Percentiles rank a stretch among this genome's conserved stretches.
These are phyloP conservation scores for Gossypium longicalyx DNA, from an alignment of 345 rosid species.

Conservation along the genomic window DNA sequence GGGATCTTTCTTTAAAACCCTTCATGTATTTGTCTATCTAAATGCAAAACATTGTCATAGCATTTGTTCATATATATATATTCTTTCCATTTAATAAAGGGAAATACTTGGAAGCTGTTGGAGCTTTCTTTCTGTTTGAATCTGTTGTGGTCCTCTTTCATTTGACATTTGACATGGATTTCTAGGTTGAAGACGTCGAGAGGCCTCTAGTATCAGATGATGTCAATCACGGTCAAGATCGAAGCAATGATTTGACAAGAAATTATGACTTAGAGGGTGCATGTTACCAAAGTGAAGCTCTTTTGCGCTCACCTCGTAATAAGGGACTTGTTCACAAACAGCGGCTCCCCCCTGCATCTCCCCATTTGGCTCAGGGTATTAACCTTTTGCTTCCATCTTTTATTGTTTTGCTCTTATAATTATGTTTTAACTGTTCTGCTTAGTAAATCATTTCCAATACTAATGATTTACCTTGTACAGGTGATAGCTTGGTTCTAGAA, in stretches of 20 bases:
- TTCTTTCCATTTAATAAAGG: neutral
- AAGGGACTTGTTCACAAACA: conserved; percentile 62
- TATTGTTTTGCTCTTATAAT: neutral
- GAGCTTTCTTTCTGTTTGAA: neutral
- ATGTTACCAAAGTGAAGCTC: conserved; percentile 56
- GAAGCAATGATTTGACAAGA: conserved; percentile 50
- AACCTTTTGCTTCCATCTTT: conserved; percentile 5
- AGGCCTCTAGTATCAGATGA: conserved; percentile 67
- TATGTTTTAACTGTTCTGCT: conserved; percentile 15
- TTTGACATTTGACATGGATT: neutral
- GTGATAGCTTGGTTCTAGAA: conserved; percentile 60
- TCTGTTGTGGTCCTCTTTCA: conserved; percentile 12
- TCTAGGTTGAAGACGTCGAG: conserved; percentile 60
- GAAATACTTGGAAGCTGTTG: neutral
- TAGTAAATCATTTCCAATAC: neutral
- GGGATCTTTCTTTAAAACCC: conserved; percentile 2
- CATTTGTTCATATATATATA: neutral
- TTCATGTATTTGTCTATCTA: conserved; percentile 7
- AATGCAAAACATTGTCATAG: neutral
- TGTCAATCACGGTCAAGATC: conserved; percentile 34
- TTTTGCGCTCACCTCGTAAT: conserved; percentile 40
- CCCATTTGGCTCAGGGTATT: conserved; percentile 44
- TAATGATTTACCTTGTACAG: conserved; percentile 30
- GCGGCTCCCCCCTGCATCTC: conserved; percentile 52
- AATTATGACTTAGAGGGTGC: conserved; percentile 69